These are phyloP conservation scores for Exserohilum turcica DNA, from an alignment of 2,329 filamentous ascomycete genomes.

Conservation along the genomic window DNA sequence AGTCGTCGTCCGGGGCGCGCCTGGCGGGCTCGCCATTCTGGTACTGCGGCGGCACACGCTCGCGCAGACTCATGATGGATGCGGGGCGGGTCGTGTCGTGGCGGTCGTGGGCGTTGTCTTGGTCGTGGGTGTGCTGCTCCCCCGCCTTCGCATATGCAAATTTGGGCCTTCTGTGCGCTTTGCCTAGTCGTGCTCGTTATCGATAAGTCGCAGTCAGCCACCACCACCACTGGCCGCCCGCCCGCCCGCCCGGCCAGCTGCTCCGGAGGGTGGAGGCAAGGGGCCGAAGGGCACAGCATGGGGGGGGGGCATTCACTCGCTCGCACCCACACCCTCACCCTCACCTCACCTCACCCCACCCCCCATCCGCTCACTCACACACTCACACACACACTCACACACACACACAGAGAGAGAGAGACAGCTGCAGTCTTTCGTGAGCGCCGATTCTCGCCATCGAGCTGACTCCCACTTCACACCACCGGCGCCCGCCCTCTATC, in stretches of 20 bases:
- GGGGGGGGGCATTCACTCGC: too few species aligned
- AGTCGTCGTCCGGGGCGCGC: slow-evolving; percentile 70
- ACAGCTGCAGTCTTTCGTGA: too few species aligned
- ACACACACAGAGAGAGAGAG: too few species aligned
- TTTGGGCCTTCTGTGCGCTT: slow-evolving; percentile 26
- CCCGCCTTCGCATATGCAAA: slow-evolving; percentile 12
- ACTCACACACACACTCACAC: too few species aligned
- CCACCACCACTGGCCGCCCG: too few species aligned
- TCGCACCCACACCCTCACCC: too few species aligned
- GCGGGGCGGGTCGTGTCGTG: slow-evolving; percentile 17
- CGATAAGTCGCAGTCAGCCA: slow-evolving; percentile 18
- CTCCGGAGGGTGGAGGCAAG: neutral
- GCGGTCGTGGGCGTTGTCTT: neutral
- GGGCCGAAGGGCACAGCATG: neutral
- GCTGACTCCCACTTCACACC: neutral
- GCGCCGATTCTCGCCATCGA: too few species aligned
- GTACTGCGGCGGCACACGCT: slow-evolving; percentile 33
- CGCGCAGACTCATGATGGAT: slow-evolving; percentile 29
- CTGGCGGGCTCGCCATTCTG: slow-evolving; percentile 49
- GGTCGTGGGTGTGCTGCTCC: slow-evolving; percentile 13
- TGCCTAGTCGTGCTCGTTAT: slow-evolving; percentile 23
- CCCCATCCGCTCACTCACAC: too few species aligned
- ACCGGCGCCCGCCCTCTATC: neutral
- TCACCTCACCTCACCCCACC: too few species aligned
- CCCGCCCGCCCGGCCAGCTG: too few species aligned